Evolutionary conservation across 202 grass and related monocot genomes (phyloP).

Genomic region (Dendrocalamus latiflorus): DNA sequence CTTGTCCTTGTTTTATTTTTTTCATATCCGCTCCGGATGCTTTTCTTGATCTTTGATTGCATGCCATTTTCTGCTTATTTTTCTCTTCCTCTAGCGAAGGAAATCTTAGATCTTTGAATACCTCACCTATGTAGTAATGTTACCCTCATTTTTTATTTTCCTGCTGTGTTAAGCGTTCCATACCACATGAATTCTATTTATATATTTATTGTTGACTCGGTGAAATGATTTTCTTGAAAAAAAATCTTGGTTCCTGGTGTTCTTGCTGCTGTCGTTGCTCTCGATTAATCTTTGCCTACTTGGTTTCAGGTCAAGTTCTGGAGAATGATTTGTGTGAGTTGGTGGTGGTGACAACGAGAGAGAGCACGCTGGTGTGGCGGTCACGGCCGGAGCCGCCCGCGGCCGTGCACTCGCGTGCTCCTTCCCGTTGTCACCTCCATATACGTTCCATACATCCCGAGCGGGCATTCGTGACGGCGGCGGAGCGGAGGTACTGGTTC

Average conservation of each 20-base stretch:
- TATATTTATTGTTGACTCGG: not conserved
- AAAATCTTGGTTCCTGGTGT: not conserved
- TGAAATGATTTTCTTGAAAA: not conserved
- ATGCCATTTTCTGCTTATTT: too few species aligned
- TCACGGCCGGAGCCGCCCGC: not conserved
- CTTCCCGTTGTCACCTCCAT: too few species aligned
- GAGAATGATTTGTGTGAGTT: not conserved
- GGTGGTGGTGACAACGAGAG: conserved; percentile 18
- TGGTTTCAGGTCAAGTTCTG: not conserved
- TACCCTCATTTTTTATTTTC: not conserved
- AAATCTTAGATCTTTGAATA: not conserved
- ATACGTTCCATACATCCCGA: too few species aligned
- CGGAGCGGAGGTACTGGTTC: too few species aligned
- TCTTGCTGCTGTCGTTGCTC: not conserved
- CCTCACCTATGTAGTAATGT: not conserved
- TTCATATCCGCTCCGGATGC: not conserved
- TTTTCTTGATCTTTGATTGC: not conserved
- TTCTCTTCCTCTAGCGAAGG: not conserved
- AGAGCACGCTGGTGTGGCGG: conserved; percentile 19
- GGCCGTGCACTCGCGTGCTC: too few species aligned
- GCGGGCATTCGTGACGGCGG: too few species aligned
- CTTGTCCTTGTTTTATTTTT: not conserved
- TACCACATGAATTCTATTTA: not conserved
- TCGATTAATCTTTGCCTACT: not conserved
- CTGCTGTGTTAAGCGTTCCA: not conserved